Evolutionary conservation across 257 asterid genomes (phyloP), one percentile per base, ranked within the genome.

Genomic region (Lantana camara): DNA sequence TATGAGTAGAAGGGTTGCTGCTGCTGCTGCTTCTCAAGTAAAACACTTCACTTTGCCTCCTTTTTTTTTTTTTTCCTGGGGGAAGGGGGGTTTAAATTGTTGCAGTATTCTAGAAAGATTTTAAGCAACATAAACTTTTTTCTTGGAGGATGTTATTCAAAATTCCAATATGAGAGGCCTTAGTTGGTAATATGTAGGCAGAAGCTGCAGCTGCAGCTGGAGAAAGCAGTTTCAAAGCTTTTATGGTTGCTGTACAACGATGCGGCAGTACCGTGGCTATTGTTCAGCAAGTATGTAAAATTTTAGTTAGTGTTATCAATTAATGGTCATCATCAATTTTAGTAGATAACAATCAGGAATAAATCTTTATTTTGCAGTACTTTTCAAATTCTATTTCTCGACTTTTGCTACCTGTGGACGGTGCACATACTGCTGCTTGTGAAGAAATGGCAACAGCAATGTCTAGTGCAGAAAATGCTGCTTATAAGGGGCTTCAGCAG

Each of bases 201-300:
- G 99, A 94, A 86, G 96, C 99, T 56, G 96, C 98, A 48, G 98
- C 99, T 50, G 98, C 98, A 58, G 99, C 99, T 71, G 98, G 99
- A 44, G 98, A 94, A 83, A 90, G 89, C 77, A 88, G 99, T 76
- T 90, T 94, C 85, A 84, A 84, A 76, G 83, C 99, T 57, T 94
- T 94, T 78, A 90, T 90, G 99, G 98, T 90, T 71, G 86, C 98
- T 77, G 96, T 90, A 60, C 99, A 94, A 83, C 95, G 91, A 0
- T 88, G 98, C 78, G 98, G 96, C 73, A 94, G 99, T 79, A 88
- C 97, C 73, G 96, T 94, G 81, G 99, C 98, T 73, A 94, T 88
- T 73, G 96, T 90, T 69, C 98, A 90, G 86, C 99, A 94, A 83
- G 97, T 94, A 83, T 57, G 89, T 66, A 46, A 41, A 46, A 56